Evolutionary conservation across 352 stramenopile genomes (phyloP).

Genomic region (Pythium brassicae): DNA sequence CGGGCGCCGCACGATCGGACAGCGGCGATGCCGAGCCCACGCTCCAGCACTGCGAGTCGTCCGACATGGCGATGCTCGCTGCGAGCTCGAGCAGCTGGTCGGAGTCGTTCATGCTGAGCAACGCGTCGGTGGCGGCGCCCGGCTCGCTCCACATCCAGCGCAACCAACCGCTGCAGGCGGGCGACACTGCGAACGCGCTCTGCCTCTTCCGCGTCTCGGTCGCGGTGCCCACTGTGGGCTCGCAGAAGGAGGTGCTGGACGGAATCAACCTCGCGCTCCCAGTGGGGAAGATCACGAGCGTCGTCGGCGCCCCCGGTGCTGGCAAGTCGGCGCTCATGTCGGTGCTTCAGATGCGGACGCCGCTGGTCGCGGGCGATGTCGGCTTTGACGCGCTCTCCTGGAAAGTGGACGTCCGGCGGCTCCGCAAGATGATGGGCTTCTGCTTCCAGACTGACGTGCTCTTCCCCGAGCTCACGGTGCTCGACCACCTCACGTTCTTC

Average conservation of each 20-base stretch:
- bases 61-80: slow-evolving; percentile 20
- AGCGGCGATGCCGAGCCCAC: neutral
- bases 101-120: neutral
- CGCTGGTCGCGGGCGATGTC: slow-evolving; percentile 33
- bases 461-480: slow-evolving; percentile 62
- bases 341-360: slow-evolving; percentile 15
- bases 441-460: slow-evolving; percentile 77
- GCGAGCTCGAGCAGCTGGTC: neutral
- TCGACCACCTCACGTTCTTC: slow-evolving; percentile 57
- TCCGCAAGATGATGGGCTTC: slow-evolving; percentile 39
- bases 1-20: neutral
- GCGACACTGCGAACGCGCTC: neutral
- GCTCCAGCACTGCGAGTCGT: neutral
- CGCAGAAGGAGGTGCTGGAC: slow-evolving; percentile 9
- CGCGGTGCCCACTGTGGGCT: neutral
- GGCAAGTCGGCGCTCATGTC: slow-evolving; percentile 18
- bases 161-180: neutral
- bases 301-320: slow-evolving; percentile 4
- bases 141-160: neutral
- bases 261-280: slow-evolving; percentile 14
- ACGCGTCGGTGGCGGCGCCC: too few species aligned
- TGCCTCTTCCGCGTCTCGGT: slow-evolving; percentile 14
- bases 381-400: slow-evolving; percentile 48
- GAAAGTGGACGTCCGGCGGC: slow-evolving; percentile 30
- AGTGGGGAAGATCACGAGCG: slow-evolving; percentile 9